phyloP scores from a whole-genome alignment of 257 asterid species.

The Solanum pimpinellifolium region DNA sequence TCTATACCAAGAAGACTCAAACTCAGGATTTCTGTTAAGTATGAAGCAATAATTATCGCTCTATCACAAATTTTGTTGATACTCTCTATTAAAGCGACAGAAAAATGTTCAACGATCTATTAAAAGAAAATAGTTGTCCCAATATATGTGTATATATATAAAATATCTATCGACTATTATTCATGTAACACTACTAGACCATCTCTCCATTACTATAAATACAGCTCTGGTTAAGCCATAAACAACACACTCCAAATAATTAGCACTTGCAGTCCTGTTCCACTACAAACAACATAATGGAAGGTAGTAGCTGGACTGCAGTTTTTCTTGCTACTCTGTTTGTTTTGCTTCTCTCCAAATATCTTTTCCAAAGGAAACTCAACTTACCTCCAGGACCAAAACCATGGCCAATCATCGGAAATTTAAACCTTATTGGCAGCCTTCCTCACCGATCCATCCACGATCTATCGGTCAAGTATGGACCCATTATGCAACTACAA shows the following conservation, averaged over 20 bases:
- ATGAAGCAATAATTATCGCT: too few relatives aligned
- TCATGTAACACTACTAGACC: not conserved
- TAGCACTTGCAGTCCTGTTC: not conserved
- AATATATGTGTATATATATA: too few relatives aligned
- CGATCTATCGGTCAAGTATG: slow-evolving; percentile 17
- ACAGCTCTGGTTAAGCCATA: not conserved
- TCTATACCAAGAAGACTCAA: too few relatives aligned
- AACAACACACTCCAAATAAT: not conserved
- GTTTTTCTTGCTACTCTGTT: slow-evolving; percentile 2
- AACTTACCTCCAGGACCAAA: slow-evolving; percentile 34
- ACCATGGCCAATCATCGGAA: slow-evolving; percentile 39
- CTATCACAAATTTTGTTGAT: too few relatives aligned
- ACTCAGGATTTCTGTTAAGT: too few relatives aligned
- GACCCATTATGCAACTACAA: slow-evolving; percentile 26
- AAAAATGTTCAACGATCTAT: too few relatives aligned
- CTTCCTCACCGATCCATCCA: slow-evolving; percentile 35
- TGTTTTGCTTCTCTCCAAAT: slow-evolving; percentile 15
- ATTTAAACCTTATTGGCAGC: slow-evolving; percentile 21
- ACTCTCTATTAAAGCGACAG: too few relatives aligned
- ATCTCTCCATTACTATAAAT: not conserved
- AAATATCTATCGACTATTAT: not conserved
- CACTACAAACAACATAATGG: not conserved
- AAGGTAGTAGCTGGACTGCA: slow-evolving; percentile 2
- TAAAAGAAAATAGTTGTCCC: too few relatives aligned
- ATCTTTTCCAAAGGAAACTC: slow-evolving; percentile 13